Conservation (phyloP, 768 basidiomycete genomes). For the Lactarius deliciosus region DNA sequence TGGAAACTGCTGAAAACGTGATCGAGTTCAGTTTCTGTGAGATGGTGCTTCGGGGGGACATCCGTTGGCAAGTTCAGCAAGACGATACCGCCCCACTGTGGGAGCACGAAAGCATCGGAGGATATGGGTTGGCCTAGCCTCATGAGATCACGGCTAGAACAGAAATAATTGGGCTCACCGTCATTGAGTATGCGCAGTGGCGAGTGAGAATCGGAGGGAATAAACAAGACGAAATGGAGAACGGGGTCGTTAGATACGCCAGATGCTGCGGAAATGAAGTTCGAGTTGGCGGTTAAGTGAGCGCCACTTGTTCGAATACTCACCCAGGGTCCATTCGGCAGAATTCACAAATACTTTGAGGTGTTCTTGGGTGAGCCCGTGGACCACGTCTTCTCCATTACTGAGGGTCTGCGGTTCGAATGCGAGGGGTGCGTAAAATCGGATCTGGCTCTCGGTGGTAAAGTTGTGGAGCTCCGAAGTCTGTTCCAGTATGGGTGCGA, state of each 20-base stretch:
- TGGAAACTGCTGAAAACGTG: conserved; percentile 63
- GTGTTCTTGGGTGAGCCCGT: conserved; percentile 74
- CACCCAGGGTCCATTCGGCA: conserved; percentile 93
- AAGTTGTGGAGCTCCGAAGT: conserved; percentile 80
- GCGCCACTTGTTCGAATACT: conserved; percentile 26
- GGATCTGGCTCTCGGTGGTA: conserved; percentile 92
- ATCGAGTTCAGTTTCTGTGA: conserved; percentile 48
- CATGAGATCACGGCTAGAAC: conserved; percentile 3
- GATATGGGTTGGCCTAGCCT: conserved; percentile 46
- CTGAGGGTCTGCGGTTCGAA: conserved; percentile 56
- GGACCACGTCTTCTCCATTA: conserved; percentile 40
- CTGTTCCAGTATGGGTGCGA: conserved; percentile 61
- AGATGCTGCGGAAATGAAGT: conserved; percentile 57
- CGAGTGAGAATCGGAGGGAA: conserved; percentile 67
- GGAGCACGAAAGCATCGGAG: conserved; percentile 78
- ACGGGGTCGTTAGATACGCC: conserved; percentile 93
- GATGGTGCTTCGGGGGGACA: conserved; percentile 36
- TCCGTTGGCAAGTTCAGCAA: conserved; percentile 60
- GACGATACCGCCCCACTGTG: conserved; percentile 92
- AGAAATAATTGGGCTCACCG: conserved; percentile 36
- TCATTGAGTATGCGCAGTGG: conserved; percentile 68
- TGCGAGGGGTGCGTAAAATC: conserved; percentile 86
- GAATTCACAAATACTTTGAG: conserved; percentile 94
- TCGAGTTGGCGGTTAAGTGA: conserved; percentile 17
- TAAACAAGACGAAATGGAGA: conserved; percentile 86